These are phyloP conservation scores for Akanthomyces muscarius DNA, from an alignment of 2,329 filamentous ascomycete species.

Conservation along the genomic window DNA sequence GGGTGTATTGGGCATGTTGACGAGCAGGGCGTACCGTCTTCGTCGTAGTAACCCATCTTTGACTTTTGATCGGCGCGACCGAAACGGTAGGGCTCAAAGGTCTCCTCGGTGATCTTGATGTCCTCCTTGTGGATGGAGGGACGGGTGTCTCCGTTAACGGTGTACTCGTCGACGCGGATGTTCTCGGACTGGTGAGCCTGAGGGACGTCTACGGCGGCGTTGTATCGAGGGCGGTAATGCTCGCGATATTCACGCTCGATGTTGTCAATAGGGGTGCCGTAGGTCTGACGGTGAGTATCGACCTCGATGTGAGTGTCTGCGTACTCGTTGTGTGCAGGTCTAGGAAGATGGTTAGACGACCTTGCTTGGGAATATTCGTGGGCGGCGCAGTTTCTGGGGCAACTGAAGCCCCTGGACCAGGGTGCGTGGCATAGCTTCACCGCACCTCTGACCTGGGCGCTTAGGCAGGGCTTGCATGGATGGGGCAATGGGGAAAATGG, in stretches of 20 bases:
- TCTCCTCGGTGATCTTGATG: constrained; percentile 61
- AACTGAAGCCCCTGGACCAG: constrained; percentile 13
- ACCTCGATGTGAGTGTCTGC: constrained; percentile 64
- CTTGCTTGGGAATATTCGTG: not conserved
- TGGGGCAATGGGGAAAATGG: constrained; percentile 14
- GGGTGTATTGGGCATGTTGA: constrained; percentile 3
- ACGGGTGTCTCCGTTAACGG: constrained; percentile 35
- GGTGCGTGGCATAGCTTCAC: constrained; percentile 10
- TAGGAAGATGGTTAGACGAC: constrained; percentile 19
- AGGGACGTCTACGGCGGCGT: constrained; percentile 32
- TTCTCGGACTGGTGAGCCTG: constrained; percentile 26
- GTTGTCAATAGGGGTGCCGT: constrained; percentile 54
- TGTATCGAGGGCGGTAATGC: constrained; percentile 51
- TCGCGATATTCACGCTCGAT: constrained; percentile 65
- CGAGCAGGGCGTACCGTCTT: constrained; percentile 46
- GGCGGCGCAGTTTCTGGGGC: not conserved
- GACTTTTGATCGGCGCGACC: constrained; percentile 41
- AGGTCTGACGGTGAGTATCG: constrained; percentile 48
- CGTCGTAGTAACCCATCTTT: constrained; percentile 65
- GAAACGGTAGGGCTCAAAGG: constrained; percentile 52
- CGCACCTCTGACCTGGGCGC: constrained; percentile 15
- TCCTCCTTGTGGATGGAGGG: constrained; percentile 50
- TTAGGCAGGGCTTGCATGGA: constrained; percentile 10
- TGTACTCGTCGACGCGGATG: constrained; percentile 32
- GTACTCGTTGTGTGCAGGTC: constrained; percentile 43